A percentile compares a stretch with the other conserved stretches of the same genome.
Evolutionary conservation across 768 basidiomycete species (phyloP).

Genomic region (Lentinula edodes): DNA sequence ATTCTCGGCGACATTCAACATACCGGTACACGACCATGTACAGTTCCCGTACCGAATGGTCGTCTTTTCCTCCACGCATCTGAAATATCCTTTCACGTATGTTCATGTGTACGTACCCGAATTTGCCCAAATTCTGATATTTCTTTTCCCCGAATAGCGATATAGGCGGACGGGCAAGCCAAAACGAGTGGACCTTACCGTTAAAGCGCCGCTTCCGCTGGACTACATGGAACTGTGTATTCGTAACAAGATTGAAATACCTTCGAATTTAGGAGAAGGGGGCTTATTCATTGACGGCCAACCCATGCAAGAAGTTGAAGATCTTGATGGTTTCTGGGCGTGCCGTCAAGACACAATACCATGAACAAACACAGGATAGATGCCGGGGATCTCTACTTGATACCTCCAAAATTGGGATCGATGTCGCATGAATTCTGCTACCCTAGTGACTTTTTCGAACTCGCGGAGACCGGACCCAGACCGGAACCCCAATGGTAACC

Average conservation of each 20-base stretch:
- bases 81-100: slow-evolving; percentile 48
- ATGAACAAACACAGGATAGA: too few relatives aligned
- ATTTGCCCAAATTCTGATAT: neutral
- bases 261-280: slow-evolving; percentile 29
- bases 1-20: slow-evolving; percentile 54
- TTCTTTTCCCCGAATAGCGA: slow-evolving; percentile 27
- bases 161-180: slow-evolving; percentile 37
- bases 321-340: neutral
- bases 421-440: too few relatives aligned
- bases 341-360: too few relatives aligned
- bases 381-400: too few relatives aligned
- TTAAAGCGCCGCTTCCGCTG: slow-evolving; percentile 52
- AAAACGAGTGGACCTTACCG: slow-evolving; percentile 45
- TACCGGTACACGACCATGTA: slow-evolving; percentile 11
- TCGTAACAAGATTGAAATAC: slow-evolving; percentile 37
- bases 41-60: slow-evolving; percentile 25
- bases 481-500: too few relatives aligned
- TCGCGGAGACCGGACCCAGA: too few relatives aligned
- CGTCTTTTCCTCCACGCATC: slow-evolving; percentile 61
- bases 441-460: too few relatives aligned
- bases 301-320: slow-evolving; percentile 18
- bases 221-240: slow-evolving; percentile 51
- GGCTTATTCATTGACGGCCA: slow-evolving; percentile 43
- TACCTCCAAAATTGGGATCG: too few relatives aligned
- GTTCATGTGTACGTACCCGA: neutral